Evolutionary conservation across 352 stramenopile species (phyloP).

Genomic region (Pythium biforme): DNA sequence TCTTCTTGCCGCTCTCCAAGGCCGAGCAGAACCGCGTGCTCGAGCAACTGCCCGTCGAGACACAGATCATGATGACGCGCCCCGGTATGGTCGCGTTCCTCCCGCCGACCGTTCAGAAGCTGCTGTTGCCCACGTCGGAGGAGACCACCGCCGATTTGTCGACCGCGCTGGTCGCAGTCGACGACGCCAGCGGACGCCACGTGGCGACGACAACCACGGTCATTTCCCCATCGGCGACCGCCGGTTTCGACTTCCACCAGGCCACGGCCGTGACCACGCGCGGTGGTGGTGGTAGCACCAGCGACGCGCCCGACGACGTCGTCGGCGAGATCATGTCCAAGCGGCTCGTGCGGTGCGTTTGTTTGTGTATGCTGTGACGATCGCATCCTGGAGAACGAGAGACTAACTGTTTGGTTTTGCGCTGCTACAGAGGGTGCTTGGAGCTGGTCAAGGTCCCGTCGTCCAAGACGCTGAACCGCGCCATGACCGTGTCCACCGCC

Average conservation of each 20-base stretch:
- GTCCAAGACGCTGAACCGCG: slow-evolving; percentile 57
- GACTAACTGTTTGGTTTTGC: background rate
- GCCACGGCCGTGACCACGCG: background rate
- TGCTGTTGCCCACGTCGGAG: slow-evolving; percentile 37
- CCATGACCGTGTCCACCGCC: slow-evolving; percentile 64
- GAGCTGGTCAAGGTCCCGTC: slow-evolving; percentile 62
- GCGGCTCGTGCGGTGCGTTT: slow-evolving; percentile 50
- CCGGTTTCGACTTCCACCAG: slow-evolving; percentile 71
- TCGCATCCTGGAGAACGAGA: background rate
- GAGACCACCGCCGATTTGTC: background rate
- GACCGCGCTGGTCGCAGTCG: slow-evolving; percentile 15
- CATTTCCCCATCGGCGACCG: slow-evolving; percentile 29
- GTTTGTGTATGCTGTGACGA: background rate
- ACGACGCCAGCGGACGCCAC: slow-evolving; percentile 5
- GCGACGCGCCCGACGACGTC: slow-evolving; percentile 35
- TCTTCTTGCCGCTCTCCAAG: slow-evolving; percentile 68
- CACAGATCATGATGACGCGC: slow-evolving; percentile 69
- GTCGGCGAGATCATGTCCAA: slow-evolving; percentile 66
- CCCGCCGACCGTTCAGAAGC: slow-evolving; percentile 53
- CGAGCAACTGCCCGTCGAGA: slow-evolving; percentile 64
- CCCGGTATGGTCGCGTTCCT: slow-evolving; percentile 66
- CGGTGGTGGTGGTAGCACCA: no score
- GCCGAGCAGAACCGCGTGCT: slow-evolving; percentile 68
- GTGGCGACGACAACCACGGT: background rate
- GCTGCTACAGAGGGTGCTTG: slow-evolving; percentile 39